These are phyloP conservation scores for Aurifilum marmelostoma DNA, from an alignment of 2,329 filamentous ascomycete species.

Conservation along the genomic window DNA sequence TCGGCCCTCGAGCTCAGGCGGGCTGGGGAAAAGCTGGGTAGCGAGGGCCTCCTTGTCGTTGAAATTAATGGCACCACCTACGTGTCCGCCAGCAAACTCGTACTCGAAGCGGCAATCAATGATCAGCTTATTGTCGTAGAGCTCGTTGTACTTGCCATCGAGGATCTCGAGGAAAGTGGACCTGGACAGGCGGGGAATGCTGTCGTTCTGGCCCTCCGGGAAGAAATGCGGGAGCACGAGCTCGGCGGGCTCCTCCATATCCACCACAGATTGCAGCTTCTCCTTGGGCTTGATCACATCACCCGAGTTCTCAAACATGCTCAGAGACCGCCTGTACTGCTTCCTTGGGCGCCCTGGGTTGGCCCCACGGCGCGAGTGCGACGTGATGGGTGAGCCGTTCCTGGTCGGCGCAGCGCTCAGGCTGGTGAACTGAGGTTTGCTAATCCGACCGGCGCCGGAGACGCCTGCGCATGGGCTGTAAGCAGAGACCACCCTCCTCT, in stretches of 20 bases:
- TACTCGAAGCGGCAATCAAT: conserved; percentile 99
- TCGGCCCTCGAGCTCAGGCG: conserved; percentile 59
- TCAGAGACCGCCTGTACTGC: conserved; percentile 87
- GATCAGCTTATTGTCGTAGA: conserved; percentile 81
- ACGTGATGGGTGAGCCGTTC: conserved; percentile 75
- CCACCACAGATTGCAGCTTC: conserved; percentile 75
- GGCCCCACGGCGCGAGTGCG: conserved; percentile 71
- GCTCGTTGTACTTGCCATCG: conserved; percentile 77
- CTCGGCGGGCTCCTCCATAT: conserved; percentile 76
- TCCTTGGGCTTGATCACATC: conserved; percentile 84
- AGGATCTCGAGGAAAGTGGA: conserved; percentile 84
- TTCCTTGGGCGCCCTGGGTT: conserved; percentile 79
- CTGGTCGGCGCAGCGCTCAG: conserved; percentile 58
- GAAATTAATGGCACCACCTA: conserved; percentile 90
- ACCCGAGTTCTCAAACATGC: conserved; percentile 94
- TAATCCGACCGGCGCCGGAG: conserved; percentile 61
- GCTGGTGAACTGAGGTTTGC: conserved; percentile 66
- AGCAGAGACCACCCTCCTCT: conserved; percentile 64
- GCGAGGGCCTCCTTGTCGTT: conserved; percentile 93
- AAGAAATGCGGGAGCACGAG: conserved; percentile 83
- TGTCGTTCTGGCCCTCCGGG: conserved; percentile 78
- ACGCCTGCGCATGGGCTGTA: conserved; percentile 60
- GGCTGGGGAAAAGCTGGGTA: conserved; percentile 72
- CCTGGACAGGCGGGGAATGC: conserved; percentile 83
- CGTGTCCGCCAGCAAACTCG: conserved; percentile 95